phyloP scores from a whole-genome alignment of 202 grass and related monocot species.

The Bolboschoenoplectus hybrid region DNA sequence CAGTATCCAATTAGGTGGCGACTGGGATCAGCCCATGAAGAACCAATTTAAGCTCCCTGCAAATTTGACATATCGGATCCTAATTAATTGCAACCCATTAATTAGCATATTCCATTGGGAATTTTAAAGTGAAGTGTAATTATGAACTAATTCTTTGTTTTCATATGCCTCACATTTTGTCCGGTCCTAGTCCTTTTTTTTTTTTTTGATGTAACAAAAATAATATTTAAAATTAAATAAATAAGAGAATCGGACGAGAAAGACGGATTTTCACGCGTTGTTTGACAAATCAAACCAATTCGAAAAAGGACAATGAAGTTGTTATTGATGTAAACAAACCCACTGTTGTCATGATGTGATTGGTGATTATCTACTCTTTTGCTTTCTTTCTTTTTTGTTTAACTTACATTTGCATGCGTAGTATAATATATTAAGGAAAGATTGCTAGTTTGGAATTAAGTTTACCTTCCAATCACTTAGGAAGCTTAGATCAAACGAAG shows the following conservation, averaged over 20 bases:
- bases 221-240: no score
- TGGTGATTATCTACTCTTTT: neutral
- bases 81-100: no score
- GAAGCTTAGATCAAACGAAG: neutral
- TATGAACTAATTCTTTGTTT: neutral
- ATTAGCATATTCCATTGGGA: neutral
- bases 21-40: no score
- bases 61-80: no score
- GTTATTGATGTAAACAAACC: neutral
- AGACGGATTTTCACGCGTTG: no score
- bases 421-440: neutral
- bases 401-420: no score
- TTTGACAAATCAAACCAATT: slow-evolving; percentile 12
- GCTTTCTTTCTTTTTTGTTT: no score
- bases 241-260: no score
- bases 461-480: neutral
- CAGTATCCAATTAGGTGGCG: no score
- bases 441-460: neutral
- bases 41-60: no score
- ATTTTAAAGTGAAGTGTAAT: neutral
- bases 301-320: neutral
- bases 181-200: neutral
- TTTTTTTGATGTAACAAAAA: no score
- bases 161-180: neutral
- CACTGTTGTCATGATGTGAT: neutral